Base-by-base conservation (phyloP, 495 filamentous ascomycete genomes). In the Talaromyces proteolyticus region DNA sequence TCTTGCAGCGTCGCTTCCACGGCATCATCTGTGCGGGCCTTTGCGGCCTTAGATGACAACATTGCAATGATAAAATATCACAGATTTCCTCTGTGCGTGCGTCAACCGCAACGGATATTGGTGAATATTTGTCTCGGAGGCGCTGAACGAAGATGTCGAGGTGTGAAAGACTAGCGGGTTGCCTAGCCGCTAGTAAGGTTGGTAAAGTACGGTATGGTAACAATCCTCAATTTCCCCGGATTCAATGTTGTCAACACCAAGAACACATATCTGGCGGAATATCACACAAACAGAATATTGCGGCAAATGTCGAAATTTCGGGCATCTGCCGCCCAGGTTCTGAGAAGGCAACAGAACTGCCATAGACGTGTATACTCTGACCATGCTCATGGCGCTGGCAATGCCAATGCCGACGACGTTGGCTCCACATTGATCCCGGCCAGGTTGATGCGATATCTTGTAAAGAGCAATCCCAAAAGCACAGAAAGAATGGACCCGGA, bases 361-460 rank as follows among this genome's bases (percentile, higher is more conserved):
- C 20, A 22, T n/a, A 24, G 3, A 17, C 29, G 44, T 7, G 23
- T 19, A 7, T 36, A 17, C 6, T 40, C 47, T 10, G 38, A 19
- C 19, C 22, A 16, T 24, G 36, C 20, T 41, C 47, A 23, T 49
- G 37, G 29, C 26, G 19, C 26, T 6, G 12, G 25, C 18, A 14
- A 14, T 37, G 29, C 24, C 29, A 47, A 14, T 34, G 8, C 8
- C 29, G 29, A 34, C 14, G 29, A 8, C 8, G 29, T 14, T 14
- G 20, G 34, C 47, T 49, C 34, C 34, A 49, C 37, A 24, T 19
- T 41, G 47, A 36, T 61, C 11, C 58, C 64, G 14, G 62, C 64
- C 16, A 54, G 67, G 21, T 18, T 67, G 42, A 53, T 71, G 19
- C 63, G 66, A 40, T 66, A 60, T 40, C 54, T 57, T 14, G 38